These are phyloP conservation scores for Combretum micranthum DNA, from an alignment of 345 rosid genomes.

Conservation along the genomic window DNA sequence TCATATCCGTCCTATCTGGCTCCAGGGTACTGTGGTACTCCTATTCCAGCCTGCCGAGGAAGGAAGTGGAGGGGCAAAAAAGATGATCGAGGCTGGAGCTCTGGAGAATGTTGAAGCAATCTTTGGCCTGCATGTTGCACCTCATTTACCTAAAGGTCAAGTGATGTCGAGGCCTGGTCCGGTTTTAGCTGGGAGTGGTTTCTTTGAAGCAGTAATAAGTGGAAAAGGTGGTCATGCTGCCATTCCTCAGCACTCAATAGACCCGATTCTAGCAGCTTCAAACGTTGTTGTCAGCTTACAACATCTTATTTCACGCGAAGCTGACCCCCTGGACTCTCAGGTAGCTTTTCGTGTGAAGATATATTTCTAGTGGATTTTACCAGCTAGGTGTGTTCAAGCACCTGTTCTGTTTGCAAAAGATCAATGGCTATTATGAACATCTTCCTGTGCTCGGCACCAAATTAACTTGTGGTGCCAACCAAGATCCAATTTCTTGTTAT, in stretches of 20 bases:
- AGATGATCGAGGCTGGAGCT: conserved; percentile 59
- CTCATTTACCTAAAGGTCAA: conserved; percentile 29
- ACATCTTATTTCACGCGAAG: conserved; percentile 84
- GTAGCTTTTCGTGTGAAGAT: conserved; percentile 18
- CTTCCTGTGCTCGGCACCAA: no score
- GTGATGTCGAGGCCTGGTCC: conserved; percentile 66
- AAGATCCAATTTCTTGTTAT: no score
- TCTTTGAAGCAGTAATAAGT: conserved; percentile 71
- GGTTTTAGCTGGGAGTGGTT: conserved; percentile 58
- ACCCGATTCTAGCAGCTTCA: conserved; percentile 81
- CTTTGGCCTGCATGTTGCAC: conserved; percentile 65
- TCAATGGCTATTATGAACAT: no score
- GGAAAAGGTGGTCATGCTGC: conserved; percentile 92
- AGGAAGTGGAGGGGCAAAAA: conserved; percentile 85
- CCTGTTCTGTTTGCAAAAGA: no score
- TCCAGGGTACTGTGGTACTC: conserved; percentile 77
- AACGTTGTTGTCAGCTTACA: conserved; percentile 79
- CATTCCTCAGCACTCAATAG: conserved; percentile 67
- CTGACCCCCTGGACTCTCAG: conserved; percentile 90
- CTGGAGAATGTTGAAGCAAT: conserved; percentile 67
- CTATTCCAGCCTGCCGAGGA: conserved; percentile 97
- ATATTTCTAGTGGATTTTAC: no score
- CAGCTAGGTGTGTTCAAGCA: no score
- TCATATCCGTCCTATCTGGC: background rate
- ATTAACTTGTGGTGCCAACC: no score